Conservation (phyloP, 179 eudicot genomes). For the Beta macrorhiza region DNA sequence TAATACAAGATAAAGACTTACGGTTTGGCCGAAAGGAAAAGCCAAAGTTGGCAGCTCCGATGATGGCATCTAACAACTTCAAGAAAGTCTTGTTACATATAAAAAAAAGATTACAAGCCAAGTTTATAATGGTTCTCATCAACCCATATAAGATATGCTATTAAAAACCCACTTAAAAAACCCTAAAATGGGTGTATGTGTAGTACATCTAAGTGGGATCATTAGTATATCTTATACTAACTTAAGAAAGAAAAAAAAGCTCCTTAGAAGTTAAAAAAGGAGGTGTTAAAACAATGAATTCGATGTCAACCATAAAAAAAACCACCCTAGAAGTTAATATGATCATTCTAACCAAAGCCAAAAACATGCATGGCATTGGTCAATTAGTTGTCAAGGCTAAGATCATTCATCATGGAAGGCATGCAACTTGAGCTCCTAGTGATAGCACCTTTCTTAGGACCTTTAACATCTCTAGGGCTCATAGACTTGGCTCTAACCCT, state of each 20-base stretch:
- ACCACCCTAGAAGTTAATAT: conserved; percentile 6
- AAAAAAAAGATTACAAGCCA: not conserved
- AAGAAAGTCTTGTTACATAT: not conserved
- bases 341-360: not conserved
- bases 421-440: conserved; percentile 84
- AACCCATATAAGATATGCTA: not conserved
- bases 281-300: conserved; percentile 17
- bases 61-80: not conserved
- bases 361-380: not conserved
- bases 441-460: conserved; percentile 49
- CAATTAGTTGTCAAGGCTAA: conserved; percentile 25
- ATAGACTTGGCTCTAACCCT: conserved; percentile 53
- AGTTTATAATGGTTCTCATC: not conserved
- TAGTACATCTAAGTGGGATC: conserved; percentile 9
- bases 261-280: not conserved
- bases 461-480: conserved; percentile 52
- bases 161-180: not conserved
- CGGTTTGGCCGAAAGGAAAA: not conserved
- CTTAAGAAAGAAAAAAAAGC: conserved; percentile 2
- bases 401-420: conserved; percentile 50
- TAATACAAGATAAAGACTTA: not conserved
- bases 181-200: not conserved
- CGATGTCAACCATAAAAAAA: not conserved
- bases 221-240: conserved; percentile 11
- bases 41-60: not conserved